Base-by-base conservation (phyloP, 2,329 filamentous ascomycete species). In the Apiospora rasikravindrae region DNA sequence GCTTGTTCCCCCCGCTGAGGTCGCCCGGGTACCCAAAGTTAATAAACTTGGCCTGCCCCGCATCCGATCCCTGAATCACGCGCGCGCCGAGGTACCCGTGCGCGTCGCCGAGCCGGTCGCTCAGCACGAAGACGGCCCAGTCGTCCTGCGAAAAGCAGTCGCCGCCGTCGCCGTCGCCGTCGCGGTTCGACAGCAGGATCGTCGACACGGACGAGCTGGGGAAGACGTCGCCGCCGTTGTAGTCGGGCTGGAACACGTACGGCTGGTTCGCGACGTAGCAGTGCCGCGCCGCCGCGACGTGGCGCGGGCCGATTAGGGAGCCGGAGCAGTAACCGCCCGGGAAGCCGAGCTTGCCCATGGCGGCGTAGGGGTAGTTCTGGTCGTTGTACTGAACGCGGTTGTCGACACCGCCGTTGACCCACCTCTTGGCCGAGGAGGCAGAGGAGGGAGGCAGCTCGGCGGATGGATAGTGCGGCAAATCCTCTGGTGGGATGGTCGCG, bases 101-200 rank as follows among this genome's bases (percentile, higher is more conserved):
- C 29, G 71, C n/a, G 11, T 77, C 74, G 19, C 78, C 78, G 1
- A 79, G 73, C 51, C 77, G 76, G 13, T 75, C 67, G 67, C 73
- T 72, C n/a, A 79, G 73, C 49, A 80, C 73, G 69, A 78, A 72
- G 51, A 80, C 75, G 64, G 77, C 75, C 77, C 78, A 79, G 75
- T 80, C 78, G 16, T 73, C 73, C 72, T 76, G 74, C 67, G 51
- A 74, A 19, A 70, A 73, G 67, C 77, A 78, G 72, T 68, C 67
- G 24, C 24, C 66, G 14, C 40, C 42, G 42, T 24, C 42, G 42
- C 24, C n/a, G 42, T 71, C 70, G 68, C 70, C 51, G 4, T 69
- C 69, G 45, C 51, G 70, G 53, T 67, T 37, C 14, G 69, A 70
- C n/a, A 71, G 26, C 69, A 73, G 53, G 49, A 72, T 72, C 33